phyloP scores from a whole-genome alignment of 768 basidiomycete species.

The Cantharellus anzutake region DNA sequence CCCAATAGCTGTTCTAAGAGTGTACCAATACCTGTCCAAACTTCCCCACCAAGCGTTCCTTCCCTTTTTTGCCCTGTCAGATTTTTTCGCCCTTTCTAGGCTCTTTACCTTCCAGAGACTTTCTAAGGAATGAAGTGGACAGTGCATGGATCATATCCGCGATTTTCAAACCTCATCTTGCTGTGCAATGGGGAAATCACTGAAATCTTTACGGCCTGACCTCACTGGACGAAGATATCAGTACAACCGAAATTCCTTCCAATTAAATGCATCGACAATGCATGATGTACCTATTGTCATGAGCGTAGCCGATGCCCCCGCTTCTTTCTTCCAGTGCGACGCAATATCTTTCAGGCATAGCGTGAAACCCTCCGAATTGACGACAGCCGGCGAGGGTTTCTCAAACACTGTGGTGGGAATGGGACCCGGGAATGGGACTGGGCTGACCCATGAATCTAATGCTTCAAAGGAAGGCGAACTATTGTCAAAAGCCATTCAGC shows the following conservation, averaged over 20 bases:
- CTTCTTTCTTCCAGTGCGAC: no score
- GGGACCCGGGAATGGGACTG: slow-evolving; percentile 40
- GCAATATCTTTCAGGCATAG: slow-evolving; percentile 44
- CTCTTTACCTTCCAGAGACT: slow-evolving; percentile 3
- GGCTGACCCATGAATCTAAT: slow-evolving; percentile 76
- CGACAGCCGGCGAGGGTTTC: slow-evolving; percentile 30
- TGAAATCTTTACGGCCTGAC: slow-evolving; percentile 6
- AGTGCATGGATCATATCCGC: slow-evolving; percentile 2
- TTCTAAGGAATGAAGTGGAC: slow-evolving; percentile 5
- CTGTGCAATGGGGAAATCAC: slow-evolving; percentile 4
- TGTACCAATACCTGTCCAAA: slow-evolving; percentile 7
- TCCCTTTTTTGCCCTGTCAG: no score
- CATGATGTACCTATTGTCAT: slow-evolving; percentile 8
- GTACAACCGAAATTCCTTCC: neutral
- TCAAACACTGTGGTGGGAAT: slow-evolving; percentile 10
- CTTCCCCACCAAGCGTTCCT: slow-evolving; percentile 1
- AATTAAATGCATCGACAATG: neutral
- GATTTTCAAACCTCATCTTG: neutral
- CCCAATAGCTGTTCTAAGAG: no score
- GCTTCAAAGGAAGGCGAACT: slow-evolving; percentile 43
- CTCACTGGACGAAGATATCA: slow-evolving; percentile 5
- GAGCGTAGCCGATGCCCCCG: slow-evolving; percentile 1
- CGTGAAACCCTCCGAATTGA: slow-evolving; percentile 64
- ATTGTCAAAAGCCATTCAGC: neutral
- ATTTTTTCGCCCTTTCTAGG: neutral